Evolutionary conservation across 176 grass and related monocot genomes (phyloP).

Genomic region (Aegilops sharonensis): DNA sequence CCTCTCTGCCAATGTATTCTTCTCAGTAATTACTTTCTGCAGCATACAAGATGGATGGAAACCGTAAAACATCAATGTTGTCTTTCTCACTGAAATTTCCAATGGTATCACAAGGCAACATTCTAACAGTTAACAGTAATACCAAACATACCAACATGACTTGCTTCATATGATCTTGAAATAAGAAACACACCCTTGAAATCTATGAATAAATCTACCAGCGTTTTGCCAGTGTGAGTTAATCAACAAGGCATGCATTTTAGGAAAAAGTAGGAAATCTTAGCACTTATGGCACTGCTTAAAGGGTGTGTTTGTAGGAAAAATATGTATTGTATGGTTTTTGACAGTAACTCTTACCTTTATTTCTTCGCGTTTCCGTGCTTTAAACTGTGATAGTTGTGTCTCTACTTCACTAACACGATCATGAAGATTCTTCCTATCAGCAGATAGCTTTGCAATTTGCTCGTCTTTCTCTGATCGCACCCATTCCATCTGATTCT

Average conservation of each 20-base stretch:
- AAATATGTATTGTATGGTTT: neutral
- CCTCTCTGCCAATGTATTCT: constrained; percentile 72
- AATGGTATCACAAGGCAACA: constrained; percentile 19
- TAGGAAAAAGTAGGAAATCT: neutral
- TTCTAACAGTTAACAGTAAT: neutral
- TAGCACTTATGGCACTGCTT: neutral
- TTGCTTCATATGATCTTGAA: constrained; percentile 9
- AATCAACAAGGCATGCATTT: neutral
- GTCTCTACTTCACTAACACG: constrained; percentile 79
- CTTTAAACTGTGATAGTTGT: constrained; percentile 75
- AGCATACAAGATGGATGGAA: constrained; percentile 27
- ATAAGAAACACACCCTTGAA: neutral
- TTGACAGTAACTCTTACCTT: constrained; percentile 55
- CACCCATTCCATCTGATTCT: constrained; percentile 95
- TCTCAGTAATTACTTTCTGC: constrained; percentile 89
- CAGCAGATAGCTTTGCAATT: constrained; percentile 67
- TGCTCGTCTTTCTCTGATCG: constrained; percentile 91
- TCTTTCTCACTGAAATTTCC: constrained; percentile 17
- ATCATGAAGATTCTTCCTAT: constrained; percentile 73
- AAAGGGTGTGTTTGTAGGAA: too few relatives aligned
- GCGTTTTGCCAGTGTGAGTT: neutral
- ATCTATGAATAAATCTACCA: neutral
- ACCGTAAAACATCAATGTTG: constrained; percentile 7
- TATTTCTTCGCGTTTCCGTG: constrained; percentile 72
- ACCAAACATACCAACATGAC: neutral